Conservation (phyloP, 164 flowering plant species). For the Malania oleifera region DNA sequence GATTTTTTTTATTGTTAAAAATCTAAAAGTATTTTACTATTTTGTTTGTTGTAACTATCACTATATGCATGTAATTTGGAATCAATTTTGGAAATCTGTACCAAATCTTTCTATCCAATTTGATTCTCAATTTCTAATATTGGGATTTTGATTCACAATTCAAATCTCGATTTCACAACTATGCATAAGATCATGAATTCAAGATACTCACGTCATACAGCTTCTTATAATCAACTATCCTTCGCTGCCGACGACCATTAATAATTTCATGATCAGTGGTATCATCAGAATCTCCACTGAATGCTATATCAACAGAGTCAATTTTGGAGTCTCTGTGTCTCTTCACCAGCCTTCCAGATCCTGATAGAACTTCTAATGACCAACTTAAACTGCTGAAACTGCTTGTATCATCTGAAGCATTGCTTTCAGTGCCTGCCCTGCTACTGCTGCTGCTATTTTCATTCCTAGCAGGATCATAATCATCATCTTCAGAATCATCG, state of each 20-base stretch:
- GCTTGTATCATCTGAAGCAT: constrained; percentile 39
- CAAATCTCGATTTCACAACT: too few relatives aligned
- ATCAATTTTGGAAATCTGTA: too few relatives aligned
- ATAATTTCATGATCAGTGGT: constrained; percentile 37
- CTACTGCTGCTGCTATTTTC: constrained; percentile 34
- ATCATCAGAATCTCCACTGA: constrained; percentile 37
- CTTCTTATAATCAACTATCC: constrained; percentile 72
- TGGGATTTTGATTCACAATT: too few relatives aligned
- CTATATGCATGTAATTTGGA: too few relatives aligned
- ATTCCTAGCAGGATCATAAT: constrained; percentile 71
- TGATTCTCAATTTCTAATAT: too few relatives aligned
- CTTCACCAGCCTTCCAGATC: constrained; percentile 23
- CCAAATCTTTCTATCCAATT: too few relatives aligned
- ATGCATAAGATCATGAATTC: constrained; percentile 1
- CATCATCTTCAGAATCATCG: constrained; percentile 94
- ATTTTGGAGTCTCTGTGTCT: constrained; percentile 12
- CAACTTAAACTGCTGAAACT: constrained; percentile 54
- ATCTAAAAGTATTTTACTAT: too few relatives aligned
- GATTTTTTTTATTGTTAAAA: too few relatives aligned
- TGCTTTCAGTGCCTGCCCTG: constrained; percentile 30
- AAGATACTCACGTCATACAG: constrained; percentile 73
- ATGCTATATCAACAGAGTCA: constrained; percentile 13
- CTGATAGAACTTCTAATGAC: constrained; percentile 46
- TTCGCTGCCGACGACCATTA: constrained; percentile 57
- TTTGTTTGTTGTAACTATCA: too few relatives aligned